Evolutionary conservation across 805 yeast species (phyloP), one percentile per base, ranked within the genome.

Genomic region (Saturnispora besseyi): DNA sequence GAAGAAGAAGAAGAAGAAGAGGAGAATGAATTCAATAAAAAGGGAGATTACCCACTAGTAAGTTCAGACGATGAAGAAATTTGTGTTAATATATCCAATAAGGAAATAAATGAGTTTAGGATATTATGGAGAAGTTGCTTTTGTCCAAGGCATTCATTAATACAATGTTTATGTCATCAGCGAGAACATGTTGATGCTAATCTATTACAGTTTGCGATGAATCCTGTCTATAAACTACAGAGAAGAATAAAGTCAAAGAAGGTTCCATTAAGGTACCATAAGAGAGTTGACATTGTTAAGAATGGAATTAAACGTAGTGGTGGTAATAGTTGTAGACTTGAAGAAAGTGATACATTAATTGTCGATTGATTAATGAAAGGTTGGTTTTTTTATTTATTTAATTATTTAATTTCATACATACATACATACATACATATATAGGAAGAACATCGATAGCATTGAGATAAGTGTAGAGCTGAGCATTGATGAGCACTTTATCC

Each of bases 81-180:
- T 40, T 51, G 47, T 5, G 45, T 44, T 9, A 24, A 42, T 18
- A 32, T 37, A 29, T 42, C 51, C 12, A 48, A 37, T n/a, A 41
- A 28, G 30, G 51, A 51, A 10, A 34, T 51, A 6, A 42, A 44
- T 12, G 50, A 51, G 8, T 47, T 47, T 30, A 41, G 34, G 5
- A 22, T 46, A 26, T n/a, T 31, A 8, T 33, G 60, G 37, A 42
- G 54, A 28, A 52, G 56, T 33, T 48, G 62, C 5, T 44, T 51
- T 24, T 63, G 65, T 51, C 61, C 66, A 6, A 59, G 56, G 33
- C 66, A 63, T 45, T 57, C 60, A 24, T 48, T 58, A 30, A 53
- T 61, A 44, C 62, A 56, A 44, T 62, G 66, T 50, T 50, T 53
- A 9, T 60, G 63, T 44, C 50, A 52, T 28, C 48, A 56, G 11